Evolutionary conservation across 2,329 filamentous ascomycete genomes (phyloP).

Genomic region (Neonectria ditissima): DNA sequence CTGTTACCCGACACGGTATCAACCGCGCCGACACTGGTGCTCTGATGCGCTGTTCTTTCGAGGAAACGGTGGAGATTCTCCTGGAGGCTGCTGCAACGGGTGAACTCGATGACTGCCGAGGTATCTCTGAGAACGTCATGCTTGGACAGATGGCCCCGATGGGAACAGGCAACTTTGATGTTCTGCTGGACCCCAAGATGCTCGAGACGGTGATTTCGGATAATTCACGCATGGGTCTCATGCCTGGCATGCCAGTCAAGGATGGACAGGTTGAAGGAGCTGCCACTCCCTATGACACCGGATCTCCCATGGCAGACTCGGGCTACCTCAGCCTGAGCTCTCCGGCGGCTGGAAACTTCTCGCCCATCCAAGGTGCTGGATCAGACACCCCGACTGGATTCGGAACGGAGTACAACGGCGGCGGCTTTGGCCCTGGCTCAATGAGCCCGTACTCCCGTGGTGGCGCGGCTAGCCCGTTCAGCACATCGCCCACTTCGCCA

Average conservation of each 20-base stretch:
- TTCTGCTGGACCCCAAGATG: slow-evolving; percentile 94
- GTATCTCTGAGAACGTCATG: slow-evolving; percentile 99
- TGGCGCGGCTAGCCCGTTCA: slow-evolving; percentile 81
- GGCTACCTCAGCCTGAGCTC: slow-evolving; percentile 74
- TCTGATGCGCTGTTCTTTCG: slow-evolving; percentile 99
- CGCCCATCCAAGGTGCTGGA: slow-evolving; percentile 79
- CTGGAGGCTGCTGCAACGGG: slow-evolving; percentile 94
- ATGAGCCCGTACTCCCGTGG: slow-evolving; percentile 74
- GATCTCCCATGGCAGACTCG: slow-evolving; percentile 81
- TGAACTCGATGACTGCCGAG: slow-evolving; percentile 96
- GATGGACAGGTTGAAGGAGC: slow-evolving; percentile 82
- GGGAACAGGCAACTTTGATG: slow-evolving; percentile 95
- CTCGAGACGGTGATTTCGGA: slow-evolving; percentile 94
- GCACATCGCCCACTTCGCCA: slow-evolving; percentile 74
- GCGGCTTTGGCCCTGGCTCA: slow-evolving; percentile 62
- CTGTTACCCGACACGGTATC: slow-evolving; percentile 97
- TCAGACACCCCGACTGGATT: slow-evolving; percentile 79
- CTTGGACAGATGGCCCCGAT: slow-evolving; percentile 96
- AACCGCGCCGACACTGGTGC: slow-evolving; percentile 98
- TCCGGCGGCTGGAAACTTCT: slow-evolving; percentile 75
- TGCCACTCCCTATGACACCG: slow-evolving; percentile 93
- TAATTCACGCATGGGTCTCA: slow-evolving; percentile 86
- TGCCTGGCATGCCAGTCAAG: slow-evolving; percentile 83
- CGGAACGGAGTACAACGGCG: slow-evolving; percentile 68
- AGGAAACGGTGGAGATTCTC: slow-evolving; percentile 98